These are phyloP conservation scores for Durotheca rogersii DNA, from an alignment of 495 filamentous ascomycete genomes.

Conservation along the genomic window DNA sequence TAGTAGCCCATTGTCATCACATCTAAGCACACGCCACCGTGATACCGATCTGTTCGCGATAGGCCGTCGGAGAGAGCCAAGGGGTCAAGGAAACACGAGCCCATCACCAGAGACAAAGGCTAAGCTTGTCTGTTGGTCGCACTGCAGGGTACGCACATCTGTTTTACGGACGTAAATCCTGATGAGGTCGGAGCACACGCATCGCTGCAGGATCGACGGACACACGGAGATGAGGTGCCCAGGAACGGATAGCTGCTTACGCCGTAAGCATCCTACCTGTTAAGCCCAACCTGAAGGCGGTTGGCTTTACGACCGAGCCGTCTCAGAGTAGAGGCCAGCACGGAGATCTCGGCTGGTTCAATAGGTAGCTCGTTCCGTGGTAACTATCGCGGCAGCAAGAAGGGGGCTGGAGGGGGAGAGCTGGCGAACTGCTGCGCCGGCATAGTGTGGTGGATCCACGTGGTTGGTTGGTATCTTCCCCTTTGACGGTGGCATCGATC, in stretches of 20 bases:
- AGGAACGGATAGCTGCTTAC: constrained; percentile 36
- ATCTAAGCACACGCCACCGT: background rate
- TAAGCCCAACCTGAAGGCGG: background rate
- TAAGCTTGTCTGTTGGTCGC: constrained; percentile 25
- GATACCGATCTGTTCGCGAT: constrained; percentile 1
- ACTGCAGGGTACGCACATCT: constrained; percentile 25
- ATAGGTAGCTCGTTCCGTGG: constrained; percentile 3
- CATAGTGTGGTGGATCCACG: constrained; percentile 6
- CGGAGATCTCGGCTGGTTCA: background rate
- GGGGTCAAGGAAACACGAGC: constrained; percentile 11
- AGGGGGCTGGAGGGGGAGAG: constrained; percentile 1
- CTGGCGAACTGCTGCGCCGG: background rate
- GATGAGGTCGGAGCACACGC: constrained; percentile 34
- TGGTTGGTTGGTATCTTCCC: no score
- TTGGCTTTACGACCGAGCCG: background rate
- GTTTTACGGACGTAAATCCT: constrained; percentile 39
- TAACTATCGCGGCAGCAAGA: constrained; percentile 9
- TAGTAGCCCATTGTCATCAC: background rate
- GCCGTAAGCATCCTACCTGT: constrained; percentile 10
- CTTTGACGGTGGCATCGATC: constrained; percentile 12
- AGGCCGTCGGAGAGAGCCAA: background rate
- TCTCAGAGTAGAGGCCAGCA: background rate
- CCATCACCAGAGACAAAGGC: constrained; percentile 8
- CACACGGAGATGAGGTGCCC: constrained; percentile 40
- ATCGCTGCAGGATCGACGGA: constrained; percentile 40